Conservation (phyloP, 2,329 filamentous ascomycete species). For the Fusarium nematophilum region DNA sequence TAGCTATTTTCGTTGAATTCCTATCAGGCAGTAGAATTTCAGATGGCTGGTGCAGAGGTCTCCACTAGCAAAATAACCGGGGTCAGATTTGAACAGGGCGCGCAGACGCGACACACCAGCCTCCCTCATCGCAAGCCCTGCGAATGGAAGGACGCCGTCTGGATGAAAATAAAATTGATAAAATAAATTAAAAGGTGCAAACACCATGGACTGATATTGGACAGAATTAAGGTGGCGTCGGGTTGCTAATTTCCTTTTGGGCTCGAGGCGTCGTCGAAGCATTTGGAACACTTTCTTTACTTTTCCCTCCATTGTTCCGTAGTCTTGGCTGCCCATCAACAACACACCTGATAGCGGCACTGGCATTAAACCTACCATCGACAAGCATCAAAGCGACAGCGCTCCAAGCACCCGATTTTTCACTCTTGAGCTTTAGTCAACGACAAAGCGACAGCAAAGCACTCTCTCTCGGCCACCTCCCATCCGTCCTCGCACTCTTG, state of each 20-base stretch:
- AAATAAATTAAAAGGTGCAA: not conserved
- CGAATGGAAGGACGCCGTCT: not conserved
- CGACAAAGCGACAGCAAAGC: slow-evolving; percentile 8
- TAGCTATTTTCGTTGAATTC: too few species aligned
- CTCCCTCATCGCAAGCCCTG: slow-evolving; percentile 31
- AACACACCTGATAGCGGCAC: not conserved
- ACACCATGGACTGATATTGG: slow-evolving; percentile 18
- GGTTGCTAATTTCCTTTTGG: slow-evolving; percentile 6
- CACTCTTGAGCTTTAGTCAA: not conserved
- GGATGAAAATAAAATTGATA: not conserved
- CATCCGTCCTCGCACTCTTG: slow-evolving; percentile 3
- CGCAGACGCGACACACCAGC: slow-evolving; percentile 23
- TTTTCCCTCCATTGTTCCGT: slow-evolving; percentile 1
- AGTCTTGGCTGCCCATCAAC: not conserved
- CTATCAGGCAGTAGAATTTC: too few species aligned
- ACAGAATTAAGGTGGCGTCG: slow-evolving; percentile 2
- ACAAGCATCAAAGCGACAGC: too few species aligned
- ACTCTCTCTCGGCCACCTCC: not conserved
- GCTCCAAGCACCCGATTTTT: too few species aligned
- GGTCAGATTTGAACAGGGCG: not conserved
- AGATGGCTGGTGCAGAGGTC: too few species aligned
- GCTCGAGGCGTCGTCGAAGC: not conserved
- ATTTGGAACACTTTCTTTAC: slow-evolving; percentile 6
- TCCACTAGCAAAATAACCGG: too few species aligned
- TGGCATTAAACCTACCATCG: not conserved